Conservation (phyloP, 768 basidiomycete species). For the Pisolithus sp. region DNA sequence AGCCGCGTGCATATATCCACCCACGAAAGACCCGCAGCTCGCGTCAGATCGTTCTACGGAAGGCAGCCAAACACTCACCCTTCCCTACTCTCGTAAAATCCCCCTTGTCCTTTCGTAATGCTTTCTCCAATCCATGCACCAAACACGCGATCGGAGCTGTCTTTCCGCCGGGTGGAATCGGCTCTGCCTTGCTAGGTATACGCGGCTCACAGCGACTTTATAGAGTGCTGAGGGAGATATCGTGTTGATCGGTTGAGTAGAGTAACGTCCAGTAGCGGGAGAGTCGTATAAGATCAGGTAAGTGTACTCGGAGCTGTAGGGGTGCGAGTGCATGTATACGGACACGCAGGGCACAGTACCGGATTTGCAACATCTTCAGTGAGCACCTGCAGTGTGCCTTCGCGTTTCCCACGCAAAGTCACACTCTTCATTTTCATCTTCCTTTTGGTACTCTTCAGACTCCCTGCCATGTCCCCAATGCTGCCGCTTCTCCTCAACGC, state of each 20-base stretch:
- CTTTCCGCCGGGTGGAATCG: constrained; percentile 36
- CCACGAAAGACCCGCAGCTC: not conserved
- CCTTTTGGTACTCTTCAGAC: not conserved
- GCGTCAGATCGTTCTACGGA: not conserved
- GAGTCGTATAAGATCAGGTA: constrained; percentile 46
- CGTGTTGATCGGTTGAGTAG: constrained; percentile 65
- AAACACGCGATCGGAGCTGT: constrained; percentile 59
- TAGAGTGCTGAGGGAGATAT: constrained; percentile 85
- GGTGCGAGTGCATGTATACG: not conserved
- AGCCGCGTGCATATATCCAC: not conserved
- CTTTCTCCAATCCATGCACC: constrained; percentile 83
- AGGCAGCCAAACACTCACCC: constrained; percentile 41
- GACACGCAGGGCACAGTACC: constrained; percentile 31
- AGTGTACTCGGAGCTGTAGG: not conserved
- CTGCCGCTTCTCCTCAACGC: not conserved
- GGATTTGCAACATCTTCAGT: constrained; percentile 47
- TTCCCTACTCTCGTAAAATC: constrained; percentile 86
- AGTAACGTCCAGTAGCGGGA: constrained; percentile 26
- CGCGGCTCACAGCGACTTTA: constrained; percentile 57
- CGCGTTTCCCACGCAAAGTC: constrained; percentile 49
- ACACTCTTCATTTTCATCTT: constrained; percentile 37
- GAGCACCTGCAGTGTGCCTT: constrained; percentile 48
- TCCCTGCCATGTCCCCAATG: no score
- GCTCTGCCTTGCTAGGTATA: constrained; percentile 18
- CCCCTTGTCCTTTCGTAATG: constrained; percentile 49